phyloP scores from a whole-genome alignment of 2,329 filamentous ascomycete genomes.

The Claviceps fusiformis region DNA sequence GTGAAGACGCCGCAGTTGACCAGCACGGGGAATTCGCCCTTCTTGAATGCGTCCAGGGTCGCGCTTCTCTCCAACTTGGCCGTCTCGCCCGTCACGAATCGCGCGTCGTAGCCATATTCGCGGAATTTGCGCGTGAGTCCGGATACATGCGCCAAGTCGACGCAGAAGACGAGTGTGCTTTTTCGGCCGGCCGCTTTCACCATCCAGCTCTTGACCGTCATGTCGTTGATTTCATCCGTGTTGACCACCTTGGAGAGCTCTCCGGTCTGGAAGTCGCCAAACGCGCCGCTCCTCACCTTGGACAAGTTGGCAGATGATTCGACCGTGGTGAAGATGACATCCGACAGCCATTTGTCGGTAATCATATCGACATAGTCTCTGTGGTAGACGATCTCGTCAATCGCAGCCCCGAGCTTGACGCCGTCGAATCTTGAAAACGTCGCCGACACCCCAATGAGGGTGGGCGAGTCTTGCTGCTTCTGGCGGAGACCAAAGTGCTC shows the following conservation, averaged over 20 bases:
- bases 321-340: slow-evolving; percentile 91
- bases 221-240: slow-evolving; percentile 63
- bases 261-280: slow-evolving; percentile 65
- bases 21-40: slow-evolving; percentile 68
- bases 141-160: slow-evolving; percentile 71
- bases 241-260: slow-evolving; percentile 79
- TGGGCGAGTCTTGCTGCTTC: slow-evolving; percentile 32
- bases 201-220: slow-evolving; percentile 78
- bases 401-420: slow-evolving; percentile 64
- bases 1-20: slow-evolving; percentile 95
- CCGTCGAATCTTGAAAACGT: slow-evolving; percentile 70
- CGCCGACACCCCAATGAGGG: slow-evolving; percentile 82
- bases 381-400: slow-evolving; percentile 94
- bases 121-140: slow-evolving; percentile 66
- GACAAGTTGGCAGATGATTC: slow-evolving; percentile 69
- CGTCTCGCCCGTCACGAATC: slow-evolving; percentile 77
- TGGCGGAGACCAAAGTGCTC: slow-evolving; percentile 61
- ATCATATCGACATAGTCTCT: slow-evolving; percentile 60
- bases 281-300: slow-evolving; percentile 43
- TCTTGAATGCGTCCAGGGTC: slow-evolving; percentile 62
- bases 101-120: slow-evolving; percentile 64
- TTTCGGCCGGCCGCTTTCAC: slow-evolving; percentile 58
- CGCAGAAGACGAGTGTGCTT: slow-evolving; percentile 88
- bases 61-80: slow-evolving; percentile 52
- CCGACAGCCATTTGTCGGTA: slow-evolving; percentile 77